Percentiles rank a stretch among this genome's conserved stretches.
These are phyloP conservation scores for Ogataea thermomethanolica DNA, from an alignment of 805 yeast genomes.

Conservation along the genomic window DNA sequence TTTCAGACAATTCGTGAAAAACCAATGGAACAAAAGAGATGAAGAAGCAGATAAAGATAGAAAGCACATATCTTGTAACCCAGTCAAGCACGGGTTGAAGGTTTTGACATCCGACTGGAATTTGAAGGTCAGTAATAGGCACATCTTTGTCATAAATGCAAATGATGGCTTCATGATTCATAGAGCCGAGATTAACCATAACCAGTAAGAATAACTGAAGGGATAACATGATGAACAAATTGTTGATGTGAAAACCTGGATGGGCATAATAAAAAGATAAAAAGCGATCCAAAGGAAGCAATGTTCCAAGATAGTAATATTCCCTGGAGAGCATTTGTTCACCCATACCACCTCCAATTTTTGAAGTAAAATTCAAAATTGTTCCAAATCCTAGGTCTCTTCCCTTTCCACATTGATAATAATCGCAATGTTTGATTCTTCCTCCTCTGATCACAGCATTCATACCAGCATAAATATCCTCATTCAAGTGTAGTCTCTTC, in stretches of 20 bases:
- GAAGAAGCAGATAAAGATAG: slow-evolving; percentile 89
- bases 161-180: slow-evolving; percentile 64
- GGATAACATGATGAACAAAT: slow-evolving; percentile 80
- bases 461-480: slow-evolving; percentile 96
- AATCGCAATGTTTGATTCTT: slow-evolving; percentile 91
- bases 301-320: slow-evolving; percentile 86
- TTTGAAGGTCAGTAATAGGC: slow-evolving; percentile 70
- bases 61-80: slow-evolving; percentile 83
- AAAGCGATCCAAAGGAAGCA: slow-evolving; percentile 83
- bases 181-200: slow-evolving; percentile 72
- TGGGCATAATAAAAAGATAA: slow-evolving; percentile 94
- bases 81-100: slow-evolving; percentile 82
- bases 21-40: slow-evolving; percentile 85
- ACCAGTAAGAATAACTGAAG: slow-evolving; percentile 84
- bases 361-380: slow-evolving; percentile 87
- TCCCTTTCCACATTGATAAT: slow-evolving; percentile 95
- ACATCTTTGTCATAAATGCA: slow-evolving; percentile 64
- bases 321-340: slow-evolving; percentile 92
- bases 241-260: slow-evolving; percentile 93
- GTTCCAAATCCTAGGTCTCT: slow-evolving; percentile 93
- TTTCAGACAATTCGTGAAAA: slow-evolving; percentile 83
- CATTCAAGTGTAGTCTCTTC: slow-evolving; percentile 87
- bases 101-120: slow-evolving; percentile 83
- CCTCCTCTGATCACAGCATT: slow-evolving; percentile 87
- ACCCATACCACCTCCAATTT: slow-evolving; percentile 98